Percentiles rank a stretch among this genome's conserved stretches.
Conservation (phyloP, 768 basidiomycete species). For the Calvatia gigantea region DNA sequence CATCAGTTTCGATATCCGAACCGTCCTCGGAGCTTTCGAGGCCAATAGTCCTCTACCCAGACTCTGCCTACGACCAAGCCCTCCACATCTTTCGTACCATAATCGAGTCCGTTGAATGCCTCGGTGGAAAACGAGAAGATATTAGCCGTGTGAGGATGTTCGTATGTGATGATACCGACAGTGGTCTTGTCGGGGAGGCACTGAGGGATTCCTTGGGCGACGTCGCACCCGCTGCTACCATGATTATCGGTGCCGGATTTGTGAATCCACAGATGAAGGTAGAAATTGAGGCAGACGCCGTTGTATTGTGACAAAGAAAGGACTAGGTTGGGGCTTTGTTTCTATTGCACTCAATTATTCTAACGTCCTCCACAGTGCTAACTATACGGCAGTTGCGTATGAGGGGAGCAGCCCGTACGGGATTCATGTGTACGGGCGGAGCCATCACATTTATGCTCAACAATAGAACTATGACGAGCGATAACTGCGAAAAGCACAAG, state of each 20-base stretch:
- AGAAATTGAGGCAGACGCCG: slow-evolving; percentile 53
- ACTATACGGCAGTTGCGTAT: no score
- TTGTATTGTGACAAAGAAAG: slow-evolving; percentile 25
- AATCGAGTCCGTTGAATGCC: slow-evolving; percentile 34
- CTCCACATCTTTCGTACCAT: slow-evolving; percentile 42
- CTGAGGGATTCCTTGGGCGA: slow-evolving; percentile 41
- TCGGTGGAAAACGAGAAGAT: slow-evolving; percentile 41
- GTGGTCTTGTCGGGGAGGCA: slow-evolving; percentile 31
- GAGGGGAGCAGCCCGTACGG: no score
- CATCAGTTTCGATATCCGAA: slow-evolving; percentile 24
- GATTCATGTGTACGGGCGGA: no score
- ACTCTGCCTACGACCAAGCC: slow-evolving; percentile 44
- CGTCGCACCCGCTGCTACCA: slow-evolving; percentile 46
- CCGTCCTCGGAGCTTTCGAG: neutral
- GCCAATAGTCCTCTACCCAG: slow-evolving; percentile 31
- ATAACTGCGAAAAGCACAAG: no score
- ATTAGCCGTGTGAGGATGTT: slow-evolving; percentile 49
- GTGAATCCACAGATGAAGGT: slow-evolving; percentile 47
- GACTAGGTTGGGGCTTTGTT: no score
- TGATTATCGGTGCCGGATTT: slow-evolving; percentile 47
- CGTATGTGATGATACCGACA: slow-evolving; percentile 38
- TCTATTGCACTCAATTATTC: no score
- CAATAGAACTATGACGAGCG: no score
- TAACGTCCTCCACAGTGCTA: no score
- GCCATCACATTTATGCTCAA: no score